Percentiles rank a stretch among this genome's conserved stretches.
These are phyloP conservation scores for Pisolithus tinctorius DNA, from an alignment of 768 basidiomycete genomes.

Conservation along the genomic window DNA sequence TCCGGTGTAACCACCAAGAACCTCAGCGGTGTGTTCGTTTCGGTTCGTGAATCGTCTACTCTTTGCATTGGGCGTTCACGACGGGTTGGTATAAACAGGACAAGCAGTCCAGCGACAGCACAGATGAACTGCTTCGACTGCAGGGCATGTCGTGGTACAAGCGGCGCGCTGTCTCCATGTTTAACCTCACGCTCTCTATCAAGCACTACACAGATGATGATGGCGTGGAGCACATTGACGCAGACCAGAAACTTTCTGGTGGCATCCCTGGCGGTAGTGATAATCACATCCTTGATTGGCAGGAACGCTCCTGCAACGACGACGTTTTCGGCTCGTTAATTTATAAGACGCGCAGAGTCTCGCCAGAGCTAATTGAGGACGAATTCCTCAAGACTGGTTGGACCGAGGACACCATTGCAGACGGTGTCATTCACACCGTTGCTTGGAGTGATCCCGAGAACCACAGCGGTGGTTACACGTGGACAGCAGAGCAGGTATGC, in stretches of 20 bases:
- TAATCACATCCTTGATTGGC: slow-evolving; percentile 51
- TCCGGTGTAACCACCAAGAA: slow-evolving; percentile 50
- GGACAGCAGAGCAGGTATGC: slow-evolving; percentile 60
- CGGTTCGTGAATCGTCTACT: slow-evolving; percentile 39
- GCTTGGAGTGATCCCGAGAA: slow-evolving; percentile 57
- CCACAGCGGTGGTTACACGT: slow-evolving; percentile 41
- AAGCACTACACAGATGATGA: slow-evolving; percentile 60
- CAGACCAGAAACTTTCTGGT: slow-evolving; percentile 58
- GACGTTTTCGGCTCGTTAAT: slow-evolving; percentile 55
- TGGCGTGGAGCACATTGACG: slow-evolving; percentile 58
- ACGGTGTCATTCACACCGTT: slow-evolving; percentile 29
- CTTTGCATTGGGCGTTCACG: slow-evolving; percentile 1
- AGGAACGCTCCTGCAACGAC: slow-evolving; percentile 46
- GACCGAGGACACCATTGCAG: slow-evolving; percentile 33
- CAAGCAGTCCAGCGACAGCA: slow-evolving; percentile 55
- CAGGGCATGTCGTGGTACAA: slow-evolving; percentile 73
- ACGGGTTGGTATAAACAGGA: slow-evolving; percentile 37
- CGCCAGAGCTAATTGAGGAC: slow-evolving; percentile 40
- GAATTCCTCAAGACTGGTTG: slow-evolving; percentile 37
- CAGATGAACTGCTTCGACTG: slow-evolving; percentile 56
- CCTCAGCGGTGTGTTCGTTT: slow-evolving; percentile 52
- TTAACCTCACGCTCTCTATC: slow-evolving; percentile 51
- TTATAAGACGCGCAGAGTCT: slow-evolving; percentile 46
- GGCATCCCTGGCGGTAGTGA: slow-evolving; percentile 55
- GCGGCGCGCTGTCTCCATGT: slow-evolving; percentile 52